phyloP scores from a whole-genome alignment of 768 basidiomycete species.

The Psilocybe azurescens region DNA sequence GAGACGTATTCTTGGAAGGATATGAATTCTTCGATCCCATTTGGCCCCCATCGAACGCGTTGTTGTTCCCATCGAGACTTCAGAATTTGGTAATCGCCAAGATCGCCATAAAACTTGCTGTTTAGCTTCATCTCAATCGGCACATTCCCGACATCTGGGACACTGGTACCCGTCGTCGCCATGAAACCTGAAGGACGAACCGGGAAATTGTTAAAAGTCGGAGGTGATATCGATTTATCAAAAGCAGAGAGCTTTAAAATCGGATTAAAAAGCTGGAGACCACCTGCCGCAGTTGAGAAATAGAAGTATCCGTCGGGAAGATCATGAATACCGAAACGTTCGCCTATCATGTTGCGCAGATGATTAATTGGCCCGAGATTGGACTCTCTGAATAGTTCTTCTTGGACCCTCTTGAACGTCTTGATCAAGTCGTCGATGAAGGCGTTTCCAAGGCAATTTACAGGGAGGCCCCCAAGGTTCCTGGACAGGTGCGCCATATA shows the following conservation, averaged over 20 bases:
- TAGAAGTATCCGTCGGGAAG: conserved; percentile 48
- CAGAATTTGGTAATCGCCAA: conserved; percentile 23
- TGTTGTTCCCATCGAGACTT: conserved; percentile 19
- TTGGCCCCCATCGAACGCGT: conserved; percentile 1
- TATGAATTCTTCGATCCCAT: conserved; percentile 25
- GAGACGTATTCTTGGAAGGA: conserved; percentile 33
- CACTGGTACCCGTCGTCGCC: not conserved
- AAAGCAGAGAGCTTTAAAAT: conserved; percentile 43
- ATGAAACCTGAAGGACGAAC: not conserved
- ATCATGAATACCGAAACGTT: conserved; percentile 36
- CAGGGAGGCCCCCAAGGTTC: conserved; percentile 41
- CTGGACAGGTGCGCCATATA: conserved; percentile 43
- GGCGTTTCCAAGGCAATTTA: conserved; percentile 35
- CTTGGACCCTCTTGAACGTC: conserved; percentile 38
- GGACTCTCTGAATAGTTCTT: conserved; percentile 33
- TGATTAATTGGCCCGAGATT: conserved; percentile 18
- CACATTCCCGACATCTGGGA: conserved; percentile 15
- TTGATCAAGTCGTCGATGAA: conserved; percentile 37
- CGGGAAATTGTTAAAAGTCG: not conserved
- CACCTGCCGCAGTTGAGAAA: conserved; percentile 41
- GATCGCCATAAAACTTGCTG: conserved; percentile 29
- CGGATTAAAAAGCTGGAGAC: conserved; percentile 41
- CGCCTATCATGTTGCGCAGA: conserved; percentile 28
- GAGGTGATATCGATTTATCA: conserved; percentile 19
- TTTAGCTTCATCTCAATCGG: conserved; percentile 25